A percentile compares a stretch with the other conserved stretches of the same genome.
Evolutionary conservation across 2,329 filamentous ascomycete species (phyloP).

Genomic region (Epichloe aotearoae): DNA sequence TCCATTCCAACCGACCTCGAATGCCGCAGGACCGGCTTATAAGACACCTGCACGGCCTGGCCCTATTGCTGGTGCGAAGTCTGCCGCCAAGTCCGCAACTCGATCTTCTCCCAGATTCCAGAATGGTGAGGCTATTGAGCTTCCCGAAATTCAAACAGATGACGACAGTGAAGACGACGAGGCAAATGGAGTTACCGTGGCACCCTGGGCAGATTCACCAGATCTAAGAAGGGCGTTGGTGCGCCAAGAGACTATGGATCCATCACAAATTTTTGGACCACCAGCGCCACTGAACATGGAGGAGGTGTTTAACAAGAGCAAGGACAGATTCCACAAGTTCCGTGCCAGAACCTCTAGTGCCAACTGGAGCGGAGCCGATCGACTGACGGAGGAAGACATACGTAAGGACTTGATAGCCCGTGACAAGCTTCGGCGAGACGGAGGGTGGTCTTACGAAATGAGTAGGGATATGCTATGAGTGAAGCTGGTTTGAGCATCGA

Average conservation of each 20-base stretch:
- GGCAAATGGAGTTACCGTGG: conserved; percentile 41
- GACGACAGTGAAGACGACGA: conserved; percentile 71
- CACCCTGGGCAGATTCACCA: conserved; percentile 81
- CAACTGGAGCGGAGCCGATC: conserved; percentile 77
- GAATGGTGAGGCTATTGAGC: conserved; percentile 78
- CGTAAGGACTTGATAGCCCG: conserved; percentile 65
- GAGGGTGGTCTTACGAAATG: conserved; percentile 67
- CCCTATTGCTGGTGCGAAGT: conserved; percentile 31
- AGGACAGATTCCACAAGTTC: conserved; percentile 77
- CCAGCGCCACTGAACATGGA: conserved; percentile 87
- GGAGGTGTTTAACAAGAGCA: conserved; percentile 85
- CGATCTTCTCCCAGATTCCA: conserved; percentile 74
- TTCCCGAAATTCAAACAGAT: conserved; percentile 92
- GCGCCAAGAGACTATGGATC: conserved; percentile 75
- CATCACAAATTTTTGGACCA: conserved; percentile 75
- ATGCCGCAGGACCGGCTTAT: conserved; percentile 39
- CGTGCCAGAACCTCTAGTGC: conserved; percentile 84
- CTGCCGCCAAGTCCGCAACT: conserved; percentile 44
- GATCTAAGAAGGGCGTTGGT: conserved; percentile 63
- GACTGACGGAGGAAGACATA: conserved; percentile 78
- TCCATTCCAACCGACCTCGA: conserved; percentile 65
- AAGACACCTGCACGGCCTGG: conserved; percentile 57
- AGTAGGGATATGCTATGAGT: conserved; percentile 31
- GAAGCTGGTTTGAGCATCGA: background rate
- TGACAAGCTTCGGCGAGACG: conserved; percentile 67